Percentiles rank a stretch among this genome's conserved stretches.
Conservation (phyloP, 352 stramenopile species). For the Pythium folliculosum region DNA sequence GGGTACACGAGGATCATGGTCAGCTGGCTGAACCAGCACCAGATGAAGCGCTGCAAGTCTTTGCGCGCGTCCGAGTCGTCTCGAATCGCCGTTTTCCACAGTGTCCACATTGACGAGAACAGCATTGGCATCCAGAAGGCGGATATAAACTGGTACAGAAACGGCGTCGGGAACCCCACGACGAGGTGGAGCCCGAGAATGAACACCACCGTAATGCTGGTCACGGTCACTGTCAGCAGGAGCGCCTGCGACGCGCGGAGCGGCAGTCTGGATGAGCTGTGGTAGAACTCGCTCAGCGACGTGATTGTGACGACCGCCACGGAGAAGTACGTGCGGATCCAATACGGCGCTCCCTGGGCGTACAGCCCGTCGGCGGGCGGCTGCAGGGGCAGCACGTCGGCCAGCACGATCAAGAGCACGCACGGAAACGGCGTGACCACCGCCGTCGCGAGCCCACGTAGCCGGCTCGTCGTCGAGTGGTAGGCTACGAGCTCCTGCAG, state of each 20-base stretch:
- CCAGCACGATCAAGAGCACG: neutral
- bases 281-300: slow-evolving; percentile 1
- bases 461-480: neutral
- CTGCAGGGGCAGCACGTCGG: slow-evolving; percentile 4
- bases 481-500: neutral
- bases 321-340: slow-evolving; percentile 1
- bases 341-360: slow-evolving; percentile 2
- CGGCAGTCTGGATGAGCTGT: neutral
- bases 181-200: neutral
- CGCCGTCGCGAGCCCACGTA: neutral
- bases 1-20: neutral
- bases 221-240: slow-evolving; percentile 1
- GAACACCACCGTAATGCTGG: neutral
- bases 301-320: slow-evolving; percentile 2
- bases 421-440: slow-evolving; percentile 1
- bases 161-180: slow-evolving; percentile 17
- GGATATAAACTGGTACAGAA: slow-evolving; percentile 30
- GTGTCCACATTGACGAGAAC: neutral
- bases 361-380: neutral
- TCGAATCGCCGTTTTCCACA: slow-evolving; percentile 3
- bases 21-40: neutral
- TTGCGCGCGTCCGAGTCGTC: neutral
- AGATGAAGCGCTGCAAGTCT: no score
- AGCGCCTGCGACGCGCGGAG: neutral
- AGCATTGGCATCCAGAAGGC: slow-evolving; percentile 29